Evolutionary conservation across 2,329 filamentous ascomycete species (phyloP).

Genomic region (Elsinoe fawcettii): DNA sequence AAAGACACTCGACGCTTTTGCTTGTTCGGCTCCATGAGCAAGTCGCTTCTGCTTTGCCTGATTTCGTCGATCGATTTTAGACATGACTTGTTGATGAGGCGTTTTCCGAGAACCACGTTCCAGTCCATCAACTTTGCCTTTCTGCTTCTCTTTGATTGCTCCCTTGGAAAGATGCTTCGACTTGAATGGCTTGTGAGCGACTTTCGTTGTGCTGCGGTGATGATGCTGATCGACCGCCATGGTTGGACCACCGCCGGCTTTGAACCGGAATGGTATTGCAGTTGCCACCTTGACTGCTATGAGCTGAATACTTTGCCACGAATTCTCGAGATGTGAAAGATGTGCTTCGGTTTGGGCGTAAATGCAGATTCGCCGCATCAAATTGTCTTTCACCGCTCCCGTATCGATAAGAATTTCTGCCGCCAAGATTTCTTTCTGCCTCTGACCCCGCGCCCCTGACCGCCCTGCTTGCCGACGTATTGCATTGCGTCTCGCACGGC

Average conservation of each 20-base stretch:
- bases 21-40: constrained; percentile 74
- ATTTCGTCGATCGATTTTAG: constrained; percentile 90
- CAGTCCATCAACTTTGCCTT: constrained; percentile 70
- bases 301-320: no score
- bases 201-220: constrained; percentile 88
- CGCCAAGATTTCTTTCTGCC: neutral
- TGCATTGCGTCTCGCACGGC: no score
- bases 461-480: no score
- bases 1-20: constrained; percentile 73
- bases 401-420: constrained; percentile 12
- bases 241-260: constrained; percentile 55
- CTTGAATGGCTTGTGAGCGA: constrained; percentile 83
- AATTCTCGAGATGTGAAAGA: no score
- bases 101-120: constrained; percentile 75
- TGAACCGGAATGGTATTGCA: constrained; percentile 67
- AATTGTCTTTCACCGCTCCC: constrained; percentile 1
- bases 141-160: constrained; percentile 72
- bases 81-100: constrained; percentile 93
- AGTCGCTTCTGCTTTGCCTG: constrained; percentile 85
- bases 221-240: constrained; percentile 74
- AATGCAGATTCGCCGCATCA: neutral
- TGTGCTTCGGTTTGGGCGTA: neutral
- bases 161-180: constrained; percentile 84
- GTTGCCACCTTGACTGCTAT: constrained; percentile 19
- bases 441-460: neutral